Conservation (phyloP, 306 rosid genomes). For the Purshia tridentata region DNA sequence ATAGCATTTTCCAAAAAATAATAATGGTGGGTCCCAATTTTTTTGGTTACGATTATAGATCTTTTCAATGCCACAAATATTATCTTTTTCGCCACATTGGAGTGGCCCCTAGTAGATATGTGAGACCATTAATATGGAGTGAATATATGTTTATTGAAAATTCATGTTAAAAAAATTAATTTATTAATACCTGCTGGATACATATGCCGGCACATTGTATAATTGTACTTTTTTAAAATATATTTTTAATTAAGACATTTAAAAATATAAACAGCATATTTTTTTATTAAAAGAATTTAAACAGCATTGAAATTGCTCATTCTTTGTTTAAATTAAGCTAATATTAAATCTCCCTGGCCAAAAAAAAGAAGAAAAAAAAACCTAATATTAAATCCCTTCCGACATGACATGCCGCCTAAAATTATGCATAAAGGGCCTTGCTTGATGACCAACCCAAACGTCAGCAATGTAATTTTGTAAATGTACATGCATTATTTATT, state of each 20-base stretch:
- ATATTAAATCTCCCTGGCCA: no score
- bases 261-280: background rate
- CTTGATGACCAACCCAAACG: slow-evolving; percentile 11
- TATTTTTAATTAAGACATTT: background rate
- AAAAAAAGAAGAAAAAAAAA: no score
- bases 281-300: background rate
- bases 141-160: background rate
- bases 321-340: slow-evolving; percentile 15
- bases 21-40: no score
- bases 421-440: slow-evolving; percentile 20
- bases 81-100: background rate
- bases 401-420: slow-evolving; percentile 37
- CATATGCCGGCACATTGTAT: slow-evolving; percentile 25
- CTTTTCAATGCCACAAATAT: background rate
- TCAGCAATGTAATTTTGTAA: background rate
- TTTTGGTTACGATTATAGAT: no score
- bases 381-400: slow-evolving; percentile 16
- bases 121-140: background rate
- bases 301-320: background rate
- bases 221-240: background rate
- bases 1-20: no score
- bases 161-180: no score
- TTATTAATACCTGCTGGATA: slow-evolving; percentile 11
- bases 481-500: background rate
- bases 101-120: slow-evolving; percentile 13